phyloP scores from a whole-genome alignment of 73 alveolate species.

The Paramecium octaurelia region DNA sequence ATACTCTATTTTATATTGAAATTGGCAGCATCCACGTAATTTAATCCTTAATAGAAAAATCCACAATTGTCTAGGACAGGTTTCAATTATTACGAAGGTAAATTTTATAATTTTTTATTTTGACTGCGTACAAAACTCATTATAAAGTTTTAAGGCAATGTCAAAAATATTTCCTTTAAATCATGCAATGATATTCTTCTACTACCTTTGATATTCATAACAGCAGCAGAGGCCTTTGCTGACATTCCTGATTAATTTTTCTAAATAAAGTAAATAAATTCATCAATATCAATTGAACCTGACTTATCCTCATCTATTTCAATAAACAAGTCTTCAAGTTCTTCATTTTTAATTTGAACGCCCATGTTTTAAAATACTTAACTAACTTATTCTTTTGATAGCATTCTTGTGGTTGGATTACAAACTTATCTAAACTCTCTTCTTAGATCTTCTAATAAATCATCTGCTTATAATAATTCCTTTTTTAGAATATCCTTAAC shows the following conservation, averaged over 20 bases:
- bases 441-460: conserved; percentile 55
- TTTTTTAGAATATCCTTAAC: conserved; percentile 46
- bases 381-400: conserved; percentile 37
- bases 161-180: conserved; percentile 24
- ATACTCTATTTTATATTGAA: not conserved
- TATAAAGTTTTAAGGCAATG: conserved; percentile 45
- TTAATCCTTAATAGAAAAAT: conserved; percentile 11
- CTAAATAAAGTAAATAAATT: conserved; percentile 39
- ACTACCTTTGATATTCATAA: conserved; percentile 42
- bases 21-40: conserved; percentile 5
- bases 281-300: conserved; percentile 63
- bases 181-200: conserved; percentile 47
- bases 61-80: conserved; percentile 50
- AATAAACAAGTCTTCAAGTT: conserved; percentile 46
- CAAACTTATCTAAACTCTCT: conserved; percentile 46
- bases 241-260: conserved; percentile 43
- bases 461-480: conserved; percentile 59
- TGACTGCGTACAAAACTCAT: conserved; percentile 41
- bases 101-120: conserved; percentile 49
- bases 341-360: not conserved
- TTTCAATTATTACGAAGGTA: conserved; percentile 12
- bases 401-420: conserved; percentile 47
- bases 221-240: conserved; percentile 46
- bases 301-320: conserved; percentile 57
- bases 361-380: conserved; percentile 58